phyloP scores from a whole-genome alignment of 345 rosid genomes.

The Sisymbrium altissimum region DNA sequence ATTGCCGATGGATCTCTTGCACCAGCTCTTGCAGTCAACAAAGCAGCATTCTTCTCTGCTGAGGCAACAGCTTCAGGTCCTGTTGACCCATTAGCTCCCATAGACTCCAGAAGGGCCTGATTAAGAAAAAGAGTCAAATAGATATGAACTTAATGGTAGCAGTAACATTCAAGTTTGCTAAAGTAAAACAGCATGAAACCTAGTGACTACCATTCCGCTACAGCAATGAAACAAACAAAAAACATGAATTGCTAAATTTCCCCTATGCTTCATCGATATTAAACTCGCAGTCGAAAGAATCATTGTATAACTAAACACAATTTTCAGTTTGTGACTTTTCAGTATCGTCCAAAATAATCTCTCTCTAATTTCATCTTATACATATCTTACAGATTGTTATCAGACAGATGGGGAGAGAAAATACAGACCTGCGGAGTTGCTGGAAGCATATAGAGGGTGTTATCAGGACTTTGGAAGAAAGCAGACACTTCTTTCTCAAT shows the following conservation, averaged over 20 bases:
- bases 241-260: background rate
- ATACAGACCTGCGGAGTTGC: conserved; percentile 75
- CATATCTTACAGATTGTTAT: background rate
- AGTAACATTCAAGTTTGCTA: background rate
- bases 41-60: conserved; percentile 90
- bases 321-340: background rate
- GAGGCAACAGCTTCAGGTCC: conserved; percentile 88
- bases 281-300: background rate
- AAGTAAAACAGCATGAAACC: background rate
- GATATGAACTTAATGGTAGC: background rate
- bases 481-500: conserved; percentile 77
- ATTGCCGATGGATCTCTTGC: conserved; percentile 97
- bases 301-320: background rate
- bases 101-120: conserved; percentile 86
- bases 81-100: conserved; percentile 82
- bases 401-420: background rate
- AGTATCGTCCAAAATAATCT: background rate
- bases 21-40: conserved; percentile 97
- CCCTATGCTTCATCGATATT: background rate
- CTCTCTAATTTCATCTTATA: background rate
- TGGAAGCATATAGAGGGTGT: conserved; percentile 86
- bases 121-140: background rate
- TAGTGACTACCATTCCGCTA: background rate
- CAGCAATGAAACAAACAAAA: background rate
- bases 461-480: conserved; percentile 77